Conservation (phyloP, 2,329 filamentous ascomycete genomes). For the Catunica adiposa region DNA sequence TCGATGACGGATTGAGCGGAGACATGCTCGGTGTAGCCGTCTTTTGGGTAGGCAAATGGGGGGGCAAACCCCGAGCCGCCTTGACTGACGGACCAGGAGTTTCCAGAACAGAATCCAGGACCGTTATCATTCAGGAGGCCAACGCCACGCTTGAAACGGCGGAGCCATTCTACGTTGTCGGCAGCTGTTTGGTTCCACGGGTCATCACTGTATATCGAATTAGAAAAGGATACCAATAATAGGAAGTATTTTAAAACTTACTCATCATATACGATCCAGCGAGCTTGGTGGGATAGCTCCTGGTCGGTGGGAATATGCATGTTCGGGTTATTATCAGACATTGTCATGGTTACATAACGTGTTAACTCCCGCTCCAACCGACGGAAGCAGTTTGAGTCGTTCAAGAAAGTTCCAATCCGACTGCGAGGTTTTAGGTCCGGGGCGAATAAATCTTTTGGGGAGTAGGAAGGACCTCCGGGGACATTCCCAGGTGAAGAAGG, state of each 20-base stretch:
- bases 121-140: constrained; percentile 35
- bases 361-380: constrained; percentile 36
- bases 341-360: constrained; percentile 35
- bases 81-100: constrained; percentile 30
- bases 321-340: constrained; percentile 44
- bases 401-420: constrained; percentile 28
- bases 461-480: neutral
- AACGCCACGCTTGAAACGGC: constrained; percentile 42
- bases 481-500: neutral
- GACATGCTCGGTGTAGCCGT: constrained; percentile 13
- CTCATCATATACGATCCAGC: constrained; percentile 47
- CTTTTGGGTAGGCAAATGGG: constrained; percentile 33
- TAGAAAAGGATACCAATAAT: too few species aligned
- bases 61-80: constrained; percentile 40
- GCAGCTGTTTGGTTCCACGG: constrained; percentile 48
- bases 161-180: constrained; percentile 47
- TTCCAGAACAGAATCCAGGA: constrained; percentile 25
- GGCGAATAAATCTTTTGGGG: neutral
- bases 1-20: constrained; percentile 22
- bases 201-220: constrained; percentile 31
- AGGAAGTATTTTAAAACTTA: too few species aligned
- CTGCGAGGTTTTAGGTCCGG: neutral
- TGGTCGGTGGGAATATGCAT: constrained; percentile 41
- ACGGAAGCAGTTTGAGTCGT: constrained; percentile 44
- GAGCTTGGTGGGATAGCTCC: constrained; percentile 47